Evolutionary conservation across 1,139 yeast genomes (phyloP).

Genomic region (Pichia sp.): DNA sequence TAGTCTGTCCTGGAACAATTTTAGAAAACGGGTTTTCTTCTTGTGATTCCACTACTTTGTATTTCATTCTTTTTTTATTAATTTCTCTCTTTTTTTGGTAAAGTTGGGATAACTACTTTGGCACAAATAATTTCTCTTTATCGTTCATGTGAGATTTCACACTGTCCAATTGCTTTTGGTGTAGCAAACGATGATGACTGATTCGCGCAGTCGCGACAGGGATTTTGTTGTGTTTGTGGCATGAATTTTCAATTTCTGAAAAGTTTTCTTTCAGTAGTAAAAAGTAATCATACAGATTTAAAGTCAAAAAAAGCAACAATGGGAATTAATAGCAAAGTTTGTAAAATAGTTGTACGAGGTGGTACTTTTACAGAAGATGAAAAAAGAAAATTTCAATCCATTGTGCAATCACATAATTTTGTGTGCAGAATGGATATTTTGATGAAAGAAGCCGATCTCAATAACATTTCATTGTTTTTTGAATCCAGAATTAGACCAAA

Average conservation of each 20-base stretch:
- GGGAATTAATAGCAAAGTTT: no score
- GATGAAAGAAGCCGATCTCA: conserved; percentile 3
- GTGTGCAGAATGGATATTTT: conserved; percentile 21
- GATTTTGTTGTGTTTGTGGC: neutral
- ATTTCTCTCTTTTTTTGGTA: neutral
- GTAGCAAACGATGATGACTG: neutral
- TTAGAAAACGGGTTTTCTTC: conserved; percentile 64
- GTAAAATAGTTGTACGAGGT: neutral
- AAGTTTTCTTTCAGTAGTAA: no score
- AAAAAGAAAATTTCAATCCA: neutral
- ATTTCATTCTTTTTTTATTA: conserved; percentile 8
- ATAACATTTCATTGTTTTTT: neutral
- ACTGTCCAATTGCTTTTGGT: neutral
- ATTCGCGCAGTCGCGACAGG: neutral
- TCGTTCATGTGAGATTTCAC: neutral
- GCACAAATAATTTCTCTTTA: neutral
- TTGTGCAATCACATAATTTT: conserved; percentile 20
- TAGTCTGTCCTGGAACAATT: conserved; percentile 73
- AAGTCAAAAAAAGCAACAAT: neutral
- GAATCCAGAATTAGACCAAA: neutral
- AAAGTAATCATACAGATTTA: no score
- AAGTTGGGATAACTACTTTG: neutral
- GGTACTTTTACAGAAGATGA: neutral
- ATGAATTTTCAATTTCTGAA: neutral
- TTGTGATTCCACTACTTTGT: conserved; percentile 32